phyloP scores from a whole-genome alignment of 1,139 yeast genomes.

The Arxiozyma slooffiae region DNA sequence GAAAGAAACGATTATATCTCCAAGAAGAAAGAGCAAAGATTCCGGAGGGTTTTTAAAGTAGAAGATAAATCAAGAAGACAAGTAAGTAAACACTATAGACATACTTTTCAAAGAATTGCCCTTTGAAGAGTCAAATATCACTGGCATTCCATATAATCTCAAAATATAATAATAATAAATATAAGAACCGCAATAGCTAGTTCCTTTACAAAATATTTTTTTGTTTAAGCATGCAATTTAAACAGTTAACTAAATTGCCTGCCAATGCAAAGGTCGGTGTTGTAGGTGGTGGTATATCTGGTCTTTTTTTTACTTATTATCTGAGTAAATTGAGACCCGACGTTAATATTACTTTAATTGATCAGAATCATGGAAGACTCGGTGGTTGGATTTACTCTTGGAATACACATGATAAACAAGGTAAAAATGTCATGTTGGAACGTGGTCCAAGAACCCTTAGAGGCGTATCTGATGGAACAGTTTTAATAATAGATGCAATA shows the following conservation, averaged over 20 bases:
- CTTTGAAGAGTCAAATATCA: neutral
- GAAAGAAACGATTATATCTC: neutral
- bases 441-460: slow-evolving; percentile 71
- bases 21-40: neutral
- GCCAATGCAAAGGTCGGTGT: slow-evolving; percentile 47
- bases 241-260: slow-evolving; percentile 17
- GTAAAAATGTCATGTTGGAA: slow-evolving; percentile 38
- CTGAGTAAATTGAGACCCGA: slow-evolving; percentile 64
- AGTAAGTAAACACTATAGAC: neutral
- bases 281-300: slow-evolving; percentile 83
- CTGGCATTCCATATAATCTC: neutral
- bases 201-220: neutral
- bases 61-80: no score
- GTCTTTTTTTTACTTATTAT: slow-evolving; percentile 69
- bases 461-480: slow-evolving; percentile 59
- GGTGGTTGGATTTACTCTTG: slow-evolving; percentile 79
- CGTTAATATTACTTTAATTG: slow-evolving; percentile 52
- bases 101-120: neutral
- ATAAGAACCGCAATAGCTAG: neutral
- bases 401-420: slow-evolving; percentile 18
- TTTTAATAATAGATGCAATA: slow-evolving; percentile 50
- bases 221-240: neutral
- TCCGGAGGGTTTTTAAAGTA: no score
- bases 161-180: no score
- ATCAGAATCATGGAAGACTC: slow-evolving; percentile 36